Evolutionary conservation across 306 rosid species (phyloP), one percentile per base, ranked within the genome.

Genomic region (Corylus heterophylla): DNA sequence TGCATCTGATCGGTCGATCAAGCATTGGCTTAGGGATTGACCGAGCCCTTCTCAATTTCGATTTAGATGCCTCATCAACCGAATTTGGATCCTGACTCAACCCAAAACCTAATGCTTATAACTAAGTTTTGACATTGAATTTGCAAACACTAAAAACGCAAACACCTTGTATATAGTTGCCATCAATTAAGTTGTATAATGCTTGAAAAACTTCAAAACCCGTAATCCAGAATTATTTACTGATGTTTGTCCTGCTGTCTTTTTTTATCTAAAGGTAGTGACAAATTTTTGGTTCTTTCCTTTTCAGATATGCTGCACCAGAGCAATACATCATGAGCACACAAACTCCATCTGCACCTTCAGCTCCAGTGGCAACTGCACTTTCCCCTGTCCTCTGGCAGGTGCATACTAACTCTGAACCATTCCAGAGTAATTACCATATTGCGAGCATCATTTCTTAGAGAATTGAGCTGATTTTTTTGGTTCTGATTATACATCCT

Each of bases 311-410:
- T 89, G 84, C 97, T 74, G 98, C 97, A 55, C 98, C 97, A 4
- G 98, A 94, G 88, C 97, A 94, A 81, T 92, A 94, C 78, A 94
- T 94, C 86, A 94, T 94, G 98, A 94, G 98, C 92, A 92, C 97
- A 8, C 97, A 94, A 85, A 94, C 98, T 72, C 98, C 97, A 66
- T 94, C 97, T 55, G 97, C 97, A 73, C 97, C 98, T 54, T 94
- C 98, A 49, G 98, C 94, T 77, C 97, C 97, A 0, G 98, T 94
- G 68, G 98, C 98, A 74, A 47, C 98, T 63, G 97, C 97, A 71
- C 97, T 94, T 74, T 92, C 98, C 71, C 98, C 98, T 17, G 98
- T 94, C 75, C 88, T 94, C 25, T 94, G 98, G 98, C 98, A 89
- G 98, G 98, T 89, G 64, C 77, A 74, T 29, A 76, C 77, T 68